Base-by-base conservation (phyloP, 108 stramenopile genomes). In the Nitzschia sp. region DNA sequence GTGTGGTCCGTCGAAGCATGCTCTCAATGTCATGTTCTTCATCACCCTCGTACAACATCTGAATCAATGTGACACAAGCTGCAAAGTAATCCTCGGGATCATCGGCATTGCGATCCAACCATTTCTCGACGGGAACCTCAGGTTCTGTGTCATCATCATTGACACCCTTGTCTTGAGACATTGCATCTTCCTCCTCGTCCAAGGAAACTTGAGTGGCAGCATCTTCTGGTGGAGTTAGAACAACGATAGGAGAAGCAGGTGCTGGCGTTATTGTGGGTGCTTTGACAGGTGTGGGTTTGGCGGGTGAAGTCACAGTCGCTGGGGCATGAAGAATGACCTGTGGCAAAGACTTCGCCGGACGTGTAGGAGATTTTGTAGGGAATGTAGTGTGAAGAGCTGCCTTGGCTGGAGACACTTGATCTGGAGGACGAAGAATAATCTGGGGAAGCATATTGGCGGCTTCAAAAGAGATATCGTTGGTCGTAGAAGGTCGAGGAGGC, bases 61-160 rank as follows among this genome's bases (percentile, higher is more conserved):
- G 42, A 57, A 69, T 63, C 11, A 76, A 56, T 3, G n/a, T 44
- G n/a, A 57, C 69, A 26, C 63, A 65, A 29, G 69, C 75, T 9
- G 55, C 19, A 8, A 58, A 56, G 24, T 70, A 76, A 39, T 76
- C 75, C 3, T 76, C 68, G 11, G 75, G 75, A 39, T 76, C 75
- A 39, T 76, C 69, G 44, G 62, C 63, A 37, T 70, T 29, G 24
- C 68, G 66, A 3, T 76, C 69, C 5, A 76, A 15, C 75, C 75
- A 76, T 0, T 53, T 63, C 51, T 65, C 50, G 22, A 67, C 51
- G 19, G n/a, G 54, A 17, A 9, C 29, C 44, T 10, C 20, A 24
- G 10, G 50, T 14, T n/a, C 20, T 39, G 6, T 5, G 1, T 1
- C 29, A 34, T 34, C 29, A 3, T 65, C 50, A 0, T 52, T 1